Conservation (phyloP, 1,284 basidiomycete species). For the Rhodotorula sp. region DNA sequence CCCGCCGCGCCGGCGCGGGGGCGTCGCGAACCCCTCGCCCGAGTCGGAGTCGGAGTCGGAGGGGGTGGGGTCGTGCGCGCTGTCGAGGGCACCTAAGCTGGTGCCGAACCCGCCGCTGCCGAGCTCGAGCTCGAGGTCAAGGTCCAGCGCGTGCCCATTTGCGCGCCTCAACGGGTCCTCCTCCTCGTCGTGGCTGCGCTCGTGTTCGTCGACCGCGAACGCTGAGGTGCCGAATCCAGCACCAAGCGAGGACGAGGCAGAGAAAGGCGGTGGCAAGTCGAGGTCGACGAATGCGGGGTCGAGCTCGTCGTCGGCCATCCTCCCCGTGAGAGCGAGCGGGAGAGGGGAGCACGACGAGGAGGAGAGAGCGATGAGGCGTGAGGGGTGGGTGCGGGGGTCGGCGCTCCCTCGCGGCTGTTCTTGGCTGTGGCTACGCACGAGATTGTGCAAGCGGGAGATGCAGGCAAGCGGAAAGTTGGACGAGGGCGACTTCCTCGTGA, state of each 20-base stretch:
- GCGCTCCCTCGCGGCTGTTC: background rate
- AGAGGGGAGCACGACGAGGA: background rate
- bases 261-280: background rate
- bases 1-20: background rate
- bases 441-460: too few relatives aligned
- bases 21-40: background rate
- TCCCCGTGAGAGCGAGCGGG: background rate
- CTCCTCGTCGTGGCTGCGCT: background rate
- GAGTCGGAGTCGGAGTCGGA: too few relatives aligned
- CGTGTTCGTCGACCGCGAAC: background rate
- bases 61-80: background rate
- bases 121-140: slow-evolving; percentile 9
- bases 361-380: background rate
- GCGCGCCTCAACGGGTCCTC: background rate
- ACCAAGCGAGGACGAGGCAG: background rate
- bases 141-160: background rate
- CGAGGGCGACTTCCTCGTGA: too few relatives aligned
- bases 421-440: too few relatives aligned
- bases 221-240: background rate
- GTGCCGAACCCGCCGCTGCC: background rate
- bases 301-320: slow-evolving; percentile 29
- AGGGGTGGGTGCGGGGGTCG: background rate
- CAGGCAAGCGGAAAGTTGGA: too few relatives aligned
- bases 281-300: slow-evolving; percentile 36
- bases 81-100: background rate